Percentiles rank a stretch among this genome's conserved stretches.
Conservation (phyloP, 805 yeast species). For the Yarrowia sp. region DNA sequence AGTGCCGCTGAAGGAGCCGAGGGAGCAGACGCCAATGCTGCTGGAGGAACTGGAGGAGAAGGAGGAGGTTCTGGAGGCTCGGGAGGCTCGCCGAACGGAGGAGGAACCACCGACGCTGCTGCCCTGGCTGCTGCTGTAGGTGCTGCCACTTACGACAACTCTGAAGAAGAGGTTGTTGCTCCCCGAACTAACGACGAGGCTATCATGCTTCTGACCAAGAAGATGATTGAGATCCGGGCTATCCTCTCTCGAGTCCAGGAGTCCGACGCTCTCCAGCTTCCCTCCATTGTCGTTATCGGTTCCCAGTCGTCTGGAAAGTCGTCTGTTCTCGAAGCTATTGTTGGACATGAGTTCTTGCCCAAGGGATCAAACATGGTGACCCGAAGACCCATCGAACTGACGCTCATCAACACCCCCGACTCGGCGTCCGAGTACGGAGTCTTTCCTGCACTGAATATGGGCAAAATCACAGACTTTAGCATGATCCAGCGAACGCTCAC, state of each 20-base stretch:
- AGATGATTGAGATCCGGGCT: conserved; percentile 94
- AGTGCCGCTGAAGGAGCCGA: not conserved
- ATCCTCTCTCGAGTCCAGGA: conserved; percentile 78
- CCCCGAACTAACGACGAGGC: conserved; percentile 65
- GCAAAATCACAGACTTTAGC: conserved; percentile 81
- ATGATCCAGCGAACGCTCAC: conserved; percentile 86
- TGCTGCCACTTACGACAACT: conserved; percentile 50
- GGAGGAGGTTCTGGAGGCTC: conserved; percentile 43
- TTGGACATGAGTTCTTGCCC: conserved; percentile 97
- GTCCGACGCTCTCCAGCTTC: conserved; percentile 77
- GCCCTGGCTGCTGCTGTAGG: conserved; percentile 68
- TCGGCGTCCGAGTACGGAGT: conserved; percentile 87
- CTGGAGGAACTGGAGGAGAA: conserved; percentile 42
- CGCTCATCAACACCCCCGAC: conserved; percentile 85
- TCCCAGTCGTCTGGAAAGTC: conserved; percentile 98
- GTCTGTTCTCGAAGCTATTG: conserved; percentile 92
- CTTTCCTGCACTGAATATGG: conserved; percentile 86
- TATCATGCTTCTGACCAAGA: conserved; percentile 87
- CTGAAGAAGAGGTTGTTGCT: conserved; percentile 51
- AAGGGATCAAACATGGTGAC: conserved; percentile 99
- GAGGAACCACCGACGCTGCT: conserved; percentile 54
- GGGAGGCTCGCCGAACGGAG: not conserved
- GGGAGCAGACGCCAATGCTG: not conserved
- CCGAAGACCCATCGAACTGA: conserved; percentile 93
- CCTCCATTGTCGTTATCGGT: conserved; percentile 95